Evolutionary conservation across 2,329 filamentous ascomycete species (phyloP).

Genomic region (Aspergillus fructus): DNA sequence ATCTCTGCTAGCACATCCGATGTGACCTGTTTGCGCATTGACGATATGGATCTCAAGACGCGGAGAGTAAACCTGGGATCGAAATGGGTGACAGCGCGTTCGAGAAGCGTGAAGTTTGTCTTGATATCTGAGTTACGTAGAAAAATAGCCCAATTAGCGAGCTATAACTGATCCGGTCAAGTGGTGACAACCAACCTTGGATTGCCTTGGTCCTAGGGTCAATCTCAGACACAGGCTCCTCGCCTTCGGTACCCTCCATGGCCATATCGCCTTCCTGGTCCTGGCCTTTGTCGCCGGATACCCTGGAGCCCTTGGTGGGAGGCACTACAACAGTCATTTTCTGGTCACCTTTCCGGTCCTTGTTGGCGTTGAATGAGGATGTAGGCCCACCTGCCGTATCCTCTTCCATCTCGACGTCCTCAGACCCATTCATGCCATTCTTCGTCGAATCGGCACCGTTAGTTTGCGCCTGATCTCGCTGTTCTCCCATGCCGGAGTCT

Average conservation of each 20-base stretch:
- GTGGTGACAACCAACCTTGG: conserved; percentile 36
- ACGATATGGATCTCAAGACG: conserved; percentile 91
- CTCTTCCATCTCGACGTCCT: conserved; percentile 72
- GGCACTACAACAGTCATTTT: conserved; percentile 82
- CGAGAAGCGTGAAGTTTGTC: conserved; percentile 86
- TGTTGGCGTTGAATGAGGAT: conserved; percentile 57
- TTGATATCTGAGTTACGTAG: conserved; percentile 71
- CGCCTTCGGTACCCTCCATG: conserved; percentile 61
- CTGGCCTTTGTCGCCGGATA: conserved; percentile 55
- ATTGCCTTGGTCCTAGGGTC: conserved; percentile 52
- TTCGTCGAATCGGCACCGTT: conserved; percentile 70
- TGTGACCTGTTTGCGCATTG: conserved; percentile 85
- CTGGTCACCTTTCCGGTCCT: conserved; percentile 69
- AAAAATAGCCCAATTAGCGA: conserved; percentile 9
- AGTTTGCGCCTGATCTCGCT: conserved; percentile 66
- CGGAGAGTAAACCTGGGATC: conserved; percentile 93
- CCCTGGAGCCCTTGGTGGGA: conserved; percentile 64
- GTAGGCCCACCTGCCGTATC: conserved; percentile 54
- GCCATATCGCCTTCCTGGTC: conserved; percentile 68
- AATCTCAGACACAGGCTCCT: conserved; percentile 42
- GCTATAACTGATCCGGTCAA: not conserved
- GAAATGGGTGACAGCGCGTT: conserved; percentile 88
- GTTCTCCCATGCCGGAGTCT: conserved; percentile 59
- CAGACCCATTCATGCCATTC: conserved; percentile 64
- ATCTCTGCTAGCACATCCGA: conserved; percentile 77